These are phyloP conservation scores for Polygonum aviculare DNA, from an alignment of 148 eudicot species.

Conservation along the genomic window DNA sequence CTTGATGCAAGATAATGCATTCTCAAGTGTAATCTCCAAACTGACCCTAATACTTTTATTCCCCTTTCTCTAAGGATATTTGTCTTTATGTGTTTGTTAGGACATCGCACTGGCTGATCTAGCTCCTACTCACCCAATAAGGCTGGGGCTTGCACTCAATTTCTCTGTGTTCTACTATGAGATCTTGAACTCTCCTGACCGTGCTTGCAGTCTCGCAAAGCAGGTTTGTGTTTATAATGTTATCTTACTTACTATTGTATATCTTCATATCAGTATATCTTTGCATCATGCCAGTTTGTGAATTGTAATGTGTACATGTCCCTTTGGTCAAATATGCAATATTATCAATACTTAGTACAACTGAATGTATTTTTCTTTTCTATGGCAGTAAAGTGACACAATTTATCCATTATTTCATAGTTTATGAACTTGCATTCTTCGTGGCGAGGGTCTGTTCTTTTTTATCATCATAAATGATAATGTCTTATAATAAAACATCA, in stretches of 20 bases:
- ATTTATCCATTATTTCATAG: not conserved
- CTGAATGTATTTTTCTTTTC: not conserved
- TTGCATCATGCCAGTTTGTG: not conserved
- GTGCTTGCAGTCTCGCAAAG: slow-evolving; percentile 40
- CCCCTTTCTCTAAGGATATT: not conserved
- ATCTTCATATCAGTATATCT: not conserved
- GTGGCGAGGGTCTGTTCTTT: not conserved
- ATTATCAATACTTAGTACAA: not conserved
- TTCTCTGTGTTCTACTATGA: slow-evolving; percentile 41
- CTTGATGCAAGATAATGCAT: too few species aligned
- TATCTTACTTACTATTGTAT: not conserved
- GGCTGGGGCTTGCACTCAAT: slow-evolving; percentile 37
- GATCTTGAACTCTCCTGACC: slow-evolving; percentile 37
- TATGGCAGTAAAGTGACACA: not conserved
- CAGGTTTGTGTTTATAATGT: slow-evolving; percentile 21
- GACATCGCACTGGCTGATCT: slow-evolving; percentile 36
- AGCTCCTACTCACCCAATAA: slow-evolving; percentile 37
- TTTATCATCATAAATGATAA: too few species aligned
- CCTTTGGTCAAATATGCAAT: not conserved
- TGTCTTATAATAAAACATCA: too few species aligned
- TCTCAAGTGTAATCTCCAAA: not conserved
- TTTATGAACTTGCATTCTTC: not conserved
- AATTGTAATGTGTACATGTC: not conserved
- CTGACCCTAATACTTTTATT: not conserved
- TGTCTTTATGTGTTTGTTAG: slow-evolving; percentile 1